phyloP scores from a whole-genome alignment of 257 asterid species.

The Parsonsia alboflavescens region DNA sequence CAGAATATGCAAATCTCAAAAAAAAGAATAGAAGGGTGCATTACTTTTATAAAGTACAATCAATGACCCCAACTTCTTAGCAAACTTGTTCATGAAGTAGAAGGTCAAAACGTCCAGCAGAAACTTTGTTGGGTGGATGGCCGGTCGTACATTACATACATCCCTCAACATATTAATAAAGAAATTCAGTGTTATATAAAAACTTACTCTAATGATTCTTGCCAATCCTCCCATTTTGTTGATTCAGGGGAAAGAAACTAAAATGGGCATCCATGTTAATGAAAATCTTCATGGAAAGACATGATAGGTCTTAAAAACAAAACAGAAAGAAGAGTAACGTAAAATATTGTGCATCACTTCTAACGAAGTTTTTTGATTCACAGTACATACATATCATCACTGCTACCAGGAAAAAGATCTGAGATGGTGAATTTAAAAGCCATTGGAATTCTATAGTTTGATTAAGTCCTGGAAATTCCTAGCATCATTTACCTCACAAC shows the following conservation, averaged over 20 bases:
- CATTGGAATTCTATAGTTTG: not conserved
- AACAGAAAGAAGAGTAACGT: not conserved
- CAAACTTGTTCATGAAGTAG: not conserved
- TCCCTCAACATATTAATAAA: too few species aligned
- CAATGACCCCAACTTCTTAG: not conserved
- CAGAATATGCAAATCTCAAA: not conserved
- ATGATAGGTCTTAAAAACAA: too few species aligned
- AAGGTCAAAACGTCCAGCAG: too few species aligned
- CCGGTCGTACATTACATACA: too few species aligned
- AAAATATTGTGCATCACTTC: not conserved
- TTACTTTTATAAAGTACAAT: not conserved
- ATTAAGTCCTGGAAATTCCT: not conserved
- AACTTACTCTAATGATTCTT: too few species aligned
- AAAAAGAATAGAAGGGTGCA: not conserved
- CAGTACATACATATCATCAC: not conserved
- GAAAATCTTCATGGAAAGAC: too few species aligned
- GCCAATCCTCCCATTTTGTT: too few species aligned
- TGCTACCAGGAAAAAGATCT: not conserved
- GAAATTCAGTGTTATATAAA: too few species aligned
- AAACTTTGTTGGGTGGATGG: too few species aligned
- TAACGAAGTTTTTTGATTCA: not conserved
- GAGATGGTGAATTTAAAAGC: not conserved
- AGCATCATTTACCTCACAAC: not conserved
- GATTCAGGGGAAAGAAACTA: too few species aligned
- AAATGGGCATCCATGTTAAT: too few species aligned